Conservation (phyloP, 257 asterid genomes). For the Jacaranda copaia region DNA sequence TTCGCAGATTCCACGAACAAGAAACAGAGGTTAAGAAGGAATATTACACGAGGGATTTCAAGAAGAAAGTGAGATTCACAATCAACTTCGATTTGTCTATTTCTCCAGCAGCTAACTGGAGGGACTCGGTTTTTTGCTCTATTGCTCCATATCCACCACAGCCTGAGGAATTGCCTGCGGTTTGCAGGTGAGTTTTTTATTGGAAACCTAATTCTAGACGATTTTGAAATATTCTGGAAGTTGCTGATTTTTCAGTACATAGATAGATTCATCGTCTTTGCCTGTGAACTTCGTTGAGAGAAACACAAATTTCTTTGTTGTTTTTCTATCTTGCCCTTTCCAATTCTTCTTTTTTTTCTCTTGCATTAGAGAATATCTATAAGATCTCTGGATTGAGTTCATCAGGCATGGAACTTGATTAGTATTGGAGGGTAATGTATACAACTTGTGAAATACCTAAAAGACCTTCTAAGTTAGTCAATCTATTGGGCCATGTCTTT, state of each 20-base stretch:
- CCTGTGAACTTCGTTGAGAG: background rate
- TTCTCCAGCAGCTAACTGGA: conserved; percentile 57
- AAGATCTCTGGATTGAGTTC: too few relatives aligned
- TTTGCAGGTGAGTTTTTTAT: conserved; percentile 42
- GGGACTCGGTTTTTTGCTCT: conserved; percentile 41
- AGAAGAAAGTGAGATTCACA: conserved; percentile 18
- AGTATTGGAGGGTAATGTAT: too few relatives aligned
- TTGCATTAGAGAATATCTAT: too few relatives aligned
- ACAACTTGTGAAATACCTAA: too few relatives aligned
- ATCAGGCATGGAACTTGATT: too few relatives aligned
- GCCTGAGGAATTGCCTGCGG: conserved; percentile 51
- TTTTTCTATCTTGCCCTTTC: background rate
- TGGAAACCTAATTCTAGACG: background rate
- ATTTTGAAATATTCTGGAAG: too few relatives aligned
- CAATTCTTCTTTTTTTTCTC: background rate
- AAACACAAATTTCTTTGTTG: background rate
- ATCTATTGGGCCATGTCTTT: too few relatives aligned
- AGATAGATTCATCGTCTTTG: too few relatives aligned
- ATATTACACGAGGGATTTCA: conserved; percentile 39
- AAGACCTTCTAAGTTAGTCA: too few relatives aligned
- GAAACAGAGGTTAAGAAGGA: conserved; percentile 40
- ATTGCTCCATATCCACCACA: conserved; percentile 43
- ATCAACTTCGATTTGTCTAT: conserved; percentile 41
- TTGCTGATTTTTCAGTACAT: too few relatives aligned
- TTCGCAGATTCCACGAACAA: conserved; percentile 46